Base-by-base conservation (phyloP, 164 flowering plant species). In the Houttuynia cordata region DNA sequence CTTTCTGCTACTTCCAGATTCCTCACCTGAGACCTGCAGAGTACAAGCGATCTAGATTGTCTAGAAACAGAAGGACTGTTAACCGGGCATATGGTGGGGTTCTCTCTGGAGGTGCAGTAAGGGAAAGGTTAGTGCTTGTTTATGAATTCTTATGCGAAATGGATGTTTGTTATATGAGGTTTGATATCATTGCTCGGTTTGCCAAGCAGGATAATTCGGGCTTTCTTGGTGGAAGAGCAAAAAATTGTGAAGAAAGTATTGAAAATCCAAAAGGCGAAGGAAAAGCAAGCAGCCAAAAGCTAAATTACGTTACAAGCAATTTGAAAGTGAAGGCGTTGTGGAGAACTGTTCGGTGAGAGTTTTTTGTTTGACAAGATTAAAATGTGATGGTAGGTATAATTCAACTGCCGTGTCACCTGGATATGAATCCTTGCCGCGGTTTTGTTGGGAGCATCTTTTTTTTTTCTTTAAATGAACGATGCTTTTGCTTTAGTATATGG, bases 171-270 rank as follows among this genome's bases (percentile, higher is more conserved):
- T 18, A 23, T 47, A 14, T 24, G 13, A 14, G 22, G 18, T 59
- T 1, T 8, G 53, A 0, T 7, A 18, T 22, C 15, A 10, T 14
- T 47, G 17, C 8, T 10, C n/a, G 10, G 1, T 3, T 60, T 30
- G 24, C 15, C 51, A 15, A 54, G 53, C 47, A 86, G 93, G 78
- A 84, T 86, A 17, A 82, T 81, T 40, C 80, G 88, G 10, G 91
- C 90, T 14, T 84, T 87, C 70, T 77, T 84, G 70, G 85, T 83
- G 24, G 95, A 84, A 71, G 87, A 87, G 67, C 88, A 84, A 61
- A 84, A 87, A 74, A 84, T 83, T 62, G 85, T 84, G 67, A 81
- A 87, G 78, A 84, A 87, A 75, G 88, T 84, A n/a, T 70, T 87
- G 83, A 84, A 87, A 74, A 80, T 84, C 68, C 90, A 87, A 64